These are phyloP conservation scores for Nicotiana attenuata DNA, from an alignment of 257 asterid species.

Conservation along the genomic window DNA sequence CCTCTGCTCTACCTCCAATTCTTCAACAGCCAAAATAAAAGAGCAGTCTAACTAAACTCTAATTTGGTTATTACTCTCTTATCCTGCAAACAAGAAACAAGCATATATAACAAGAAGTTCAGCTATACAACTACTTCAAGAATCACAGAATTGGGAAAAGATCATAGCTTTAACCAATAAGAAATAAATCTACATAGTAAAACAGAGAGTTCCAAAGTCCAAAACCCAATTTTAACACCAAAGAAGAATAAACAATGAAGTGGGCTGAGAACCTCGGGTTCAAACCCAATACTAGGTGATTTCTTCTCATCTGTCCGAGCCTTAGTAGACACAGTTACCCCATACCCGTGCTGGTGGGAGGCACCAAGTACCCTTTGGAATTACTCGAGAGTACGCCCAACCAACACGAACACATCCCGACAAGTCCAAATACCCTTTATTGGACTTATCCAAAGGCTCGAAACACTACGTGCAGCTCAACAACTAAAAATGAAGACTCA, in stretches of 20 bases:
- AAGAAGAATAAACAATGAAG: not conserved
- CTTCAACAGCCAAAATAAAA: slow-evolving; percentile 34
- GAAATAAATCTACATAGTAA: not conserved
- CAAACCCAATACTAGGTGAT: too few relatives aligned
- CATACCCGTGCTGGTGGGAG: too few relatives aligned
- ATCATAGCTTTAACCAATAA: slow-evolving; percentile 9
- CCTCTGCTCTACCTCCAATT: slow-evolving; percentile 26
- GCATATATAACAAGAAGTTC: not conserved
- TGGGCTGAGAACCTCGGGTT: too few relatives aligned
- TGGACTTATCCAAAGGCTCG: too few relatives aligned
- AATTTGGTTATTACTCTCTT: slow-evolving; percentile 3
- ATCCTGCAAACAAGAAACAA: slow-evolving; percentile 8
- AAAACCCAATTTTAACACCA: not conserved
- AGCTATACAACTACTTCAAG: not conserved
- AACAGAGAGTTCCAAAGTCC: not conserved
- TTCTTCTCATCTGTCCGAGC: too few relatives aligned
- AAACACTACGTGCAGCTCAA: too few relatives aligned
- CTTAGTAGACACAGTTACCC: too few relatives aligned
- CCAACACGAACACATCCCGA: too few relatives aligned
- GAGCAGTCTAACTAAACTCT: not conserved
- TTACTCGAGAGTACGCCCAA: too few relatives aligned
- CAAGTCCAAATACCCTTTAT: too few relatives aligned
- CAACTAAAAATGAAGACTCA: too few relatives aligned
- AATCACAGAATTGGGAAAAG: slow-evolving; percentile 10
- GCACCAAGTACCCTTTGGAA: too few relatives aligned